Percentiles rank a stretch among this genome's conserved stretches.
These are phyloP conservation scores for Pyrenophora graminea DNA, from an alignment of 2,329 filamentous ascomycete genomes.

Conservation along the genomic window DNA sequence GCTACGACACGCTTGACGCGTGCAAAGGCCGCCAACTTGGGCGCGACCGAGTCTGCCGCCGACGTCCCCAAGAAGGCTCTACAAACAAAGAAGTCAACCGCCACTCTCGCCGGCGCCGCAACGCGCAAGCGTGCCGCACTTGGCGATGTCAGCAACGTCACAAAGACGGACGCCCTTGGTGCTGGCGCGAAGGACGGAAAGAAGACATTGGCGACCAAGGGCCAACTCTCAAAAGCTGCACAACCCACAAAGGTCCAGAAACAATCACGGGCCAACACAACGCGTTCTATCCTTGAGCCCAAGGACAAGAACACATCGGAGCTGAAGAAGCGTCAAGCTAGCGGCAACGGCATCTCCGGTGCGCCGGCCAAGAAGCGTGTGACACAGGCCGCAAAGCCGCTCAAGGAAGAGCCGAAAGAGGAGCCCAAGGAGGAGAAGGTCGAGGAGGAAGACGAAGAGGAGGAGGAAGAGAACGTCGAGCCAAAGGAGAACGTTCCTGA, in stretches of 20 bases:
- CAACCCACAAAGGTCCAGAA: slow-evolving; percentile 85
- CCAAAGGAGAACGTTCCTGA: slow-evolving; percentile 55
- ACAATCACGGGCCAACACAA: slow-evolving; percentile 61
- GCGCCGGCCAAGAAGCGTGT: slow-evolving; percentile 69
- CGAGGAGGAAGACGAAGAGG: slow-evolving; percentile 58
- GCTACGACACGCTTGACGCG: slow-evolving; percentile 83
- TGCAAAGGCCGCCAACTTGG: slow-evolving; percentile 80
- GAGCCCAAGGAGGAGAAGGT: slow-evolving; percentile 57
- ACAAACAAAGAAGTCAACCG: slow-evolving; percentile 51
- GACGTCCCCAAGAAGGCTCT: slow-evolving; percentile 60
- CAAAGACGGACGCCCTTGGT: slow-evolving; percentile 65
- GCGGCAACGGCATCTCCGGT: slow-evolving; percentile 70
- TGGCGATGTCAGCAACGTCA: slow-evolving; percentile 93
- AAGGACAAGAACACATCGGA: slow-evolving; percentile 75
- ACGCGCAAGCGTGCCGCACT: slow-evolving; percentile 80
- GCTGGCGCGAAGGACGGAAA: slow-evolving; percentile 61
- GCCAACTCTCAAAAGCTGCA: slow-evolving; percentile 75
- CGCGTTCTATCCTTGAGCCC: slow-evolving; percentile 64
- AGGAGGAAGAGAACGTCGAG: slow-evolving; percentile 66
- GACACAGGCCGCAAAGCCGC: slow-evolving; percentile 56
- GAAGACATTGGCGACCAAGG: slow-evolving; percentile 67
- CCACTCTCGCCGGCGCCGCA: slow-evolving; percentile 47
- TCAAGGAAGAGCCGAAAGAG: slow-evolving; percentile 60
- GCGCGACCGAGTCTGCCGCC: slow-evolving; percentile 57
- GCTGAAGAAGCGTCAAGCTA: slow-evolving; percentile 75